These are phyloP conservation scores for Solanum bukasovii DNA, from an alignment of 257 asterid species.

Conservation along the genomic window DNA sequence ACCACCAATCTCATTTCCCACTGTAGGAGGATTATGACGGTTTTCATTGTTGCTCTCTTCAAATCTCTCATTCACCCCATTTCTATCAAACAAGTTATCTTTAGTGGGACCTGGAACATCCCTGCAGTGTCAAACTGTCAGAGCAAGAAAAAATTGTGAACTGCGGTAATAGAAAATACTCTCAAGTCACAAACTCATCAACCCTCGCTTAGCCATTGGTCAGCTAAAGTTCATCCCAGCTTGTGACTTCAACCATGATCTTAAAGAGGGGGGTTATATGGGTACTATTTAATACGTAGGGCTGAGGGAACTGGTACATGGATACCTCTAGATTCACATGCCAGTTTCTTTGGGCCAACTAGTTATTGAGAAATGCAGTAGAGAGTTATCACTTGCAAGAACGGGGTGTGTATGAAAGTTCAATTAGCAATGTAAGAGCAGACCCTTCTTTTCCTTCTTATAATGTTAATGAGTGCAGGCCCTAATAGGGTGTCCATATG, in stretches of 20 bases:
- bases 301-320: background rate
- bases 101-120: slow-evolving; percentile 34
- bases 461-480: background rate
- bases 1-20: slow-evolving; percentile 34
- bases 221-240: background rate
- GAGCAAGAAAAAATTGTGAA: background rate
- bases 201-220: background rate
- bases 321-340: background rate
- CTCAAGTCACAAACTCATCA: background rate
- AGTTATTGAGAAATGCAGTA: background rate
- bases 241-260: background rate
- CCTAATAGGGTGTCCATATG: background rate
- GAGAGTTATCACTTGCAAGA: background rate
- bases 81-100: slow-evolving; percentile 39
- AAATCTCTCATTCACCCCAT: slow-evolving; percentile 29
- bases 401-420: background rate
- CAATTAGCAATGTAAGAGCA: background rate
- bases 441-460: background rate
- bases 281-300: background rate
- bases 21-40: slow-evolving; percentile 34
- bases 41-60: slow-evolving; percentile 39
- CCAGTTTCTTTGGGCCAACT: background rate
- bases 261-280: background rate
- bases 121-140: slow-evolving; percentile 32
- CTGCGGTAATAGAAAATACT: background rate